phyloP scores from a whole-genome alignment of 352 stramenopile species.

The Pythium angustatum region DNA sequence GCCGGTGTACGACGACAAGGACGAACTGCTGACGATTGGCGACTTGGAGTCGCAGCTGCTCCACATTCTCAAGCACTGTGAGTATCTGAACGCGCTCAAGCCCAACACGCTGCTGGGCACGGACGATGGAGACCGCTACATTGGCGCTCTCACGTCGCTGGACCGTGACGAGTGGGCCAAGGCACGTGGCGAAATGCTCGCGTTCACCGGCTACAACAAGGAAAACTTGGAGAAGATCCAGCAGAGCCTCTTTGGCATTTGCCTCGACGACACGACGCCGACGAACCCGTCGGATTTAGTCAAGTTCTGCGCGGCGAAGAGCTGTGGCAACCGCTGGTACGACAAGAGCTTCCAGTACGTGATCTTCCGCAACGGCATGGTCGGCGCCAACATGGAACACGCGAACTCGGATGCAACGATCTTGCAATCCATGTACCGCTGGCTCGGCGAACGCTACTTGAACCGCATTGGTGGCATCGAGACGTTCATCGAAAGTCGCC shows the following conservation, averaged over 20 bases:
- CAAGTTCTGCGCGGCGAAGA: conserved; percentile 56
- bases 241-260: conserved; percentile 87
- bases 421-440: conserved; percentile 59
- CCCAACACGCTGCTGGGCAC: conserved; percentile 23
- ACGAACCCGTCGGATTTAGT: conserved; percentile 46
- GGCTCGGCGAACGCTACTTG: conserved; percentile 62
- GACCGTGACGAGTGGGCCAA: conserved; percentile 88
- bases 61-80: conserved; percentile 50
- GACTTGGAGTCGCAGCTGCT: conserved; percentile 63
- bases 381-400: conserved; percentile 93
- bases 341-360: conserved; percentile 97
- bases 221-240: conserved; percentile 84
- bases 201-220: conserved; percentile 47
- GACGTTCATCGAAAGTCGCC: conserved; percentile 63
- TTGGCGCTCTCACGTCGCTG: conserved; percentile 89
- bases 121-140: conserved; percentile 37
- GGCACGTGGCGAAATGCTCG: conserved; percentile 66
- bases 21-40: conserved; percentile 56
- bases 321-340: conserved; percentile 91
- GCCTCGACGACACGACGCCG: conserved; percentile 72
- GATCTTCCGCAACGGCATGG: conserved; percentile 91
- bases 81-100: conserved; percentile 40
- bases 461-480: conserved; percentile 60
- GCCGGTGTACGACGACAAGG: conserved; percentile 45
- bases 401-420: conserved; percentile 95